Evolutionary conservation across 495 filamentous ascomycete species (phyloP), one percentile per base, ranked within the genome.

Genomic region (Talaromyces adpressus): DNA sequence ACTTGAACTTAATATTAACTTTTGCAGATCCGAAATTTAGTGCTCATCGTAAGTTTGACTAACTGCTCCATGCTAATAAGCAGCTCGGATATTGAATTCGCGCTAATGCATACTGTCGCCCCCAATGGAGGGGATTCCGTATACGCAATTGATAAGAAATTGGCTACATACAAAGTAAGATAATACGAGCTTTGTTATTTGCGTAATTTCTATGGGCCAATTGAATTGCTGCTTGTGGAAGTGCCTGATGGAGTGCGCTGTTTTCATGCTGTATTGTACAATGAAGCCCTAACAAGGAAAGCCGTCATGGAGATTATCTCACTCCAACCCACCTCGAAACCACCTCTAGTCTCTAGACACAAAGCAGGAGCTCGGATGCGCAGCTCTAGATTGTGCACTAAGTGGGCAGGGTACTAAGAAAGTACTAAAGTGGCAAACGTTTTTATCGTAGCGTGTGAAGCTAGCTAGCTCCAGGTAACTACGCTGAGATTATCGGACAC

Each of bases 241-340:
- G n/a, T 18, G 16, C 29, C 30, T 27, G 5, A 23, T 25, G 4
- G 30, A 32, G 57, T 22, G 57, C 27, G 27, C 57, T 59, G 30
- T 59, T 59, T 54, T 59, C 27, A 32, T 29, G 29, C 25, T 36
- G 29, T 58, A 39, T 30, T n/a, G 34, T 41, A 2, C 30, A 56
- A 11, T 11, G 23, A 22, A 20, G 53, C 53, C 36, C 36, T 56
- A 56, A n/a, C 6, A 22, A 32, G 57, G 57, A 32, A 36, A 59
- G 29, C 57, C 57, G 57, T 59, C 57, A 18, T 32, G 30, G 57
- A 41, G 25, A 36, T 59, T 49, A 49, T 49, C 36, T 27, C 27
- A 27, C 27, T 27, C 27, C 27, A 27, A 27, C 27, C 11, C 32
- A 41, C 36, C 36, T 36, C 29, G 29, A 34, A 34, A 14, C 36